Evolutionary conservation across 2,329 filamentous ascomycete genomes (phyloP).

Genomic region (Zymoseptoria ardabiliae): DNA sequence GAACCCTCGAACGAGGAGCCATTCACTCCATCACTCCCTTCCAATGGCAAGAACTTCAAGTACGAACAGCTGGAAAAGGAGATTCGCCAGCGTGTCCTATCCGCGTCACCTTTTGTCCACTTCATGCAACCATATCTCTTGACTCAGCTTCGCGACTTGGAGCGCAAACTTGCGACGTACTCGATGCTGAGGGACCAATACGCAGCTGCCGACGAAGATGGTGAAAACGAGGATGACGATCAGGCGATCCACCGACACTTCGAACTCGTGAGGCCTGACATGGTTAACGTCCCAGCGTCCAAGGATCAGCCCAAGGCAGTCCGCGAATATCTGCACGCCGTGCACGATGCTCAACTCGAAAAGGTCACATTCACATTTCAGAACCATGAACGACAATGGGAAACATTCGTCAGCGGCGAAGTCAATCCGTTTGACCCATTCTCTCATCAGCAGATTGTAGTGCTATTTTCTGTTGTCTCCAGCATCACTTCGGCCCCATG

Average conservation of each 20-base stretch:
- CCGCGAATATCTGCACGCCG: slow-evolving; percentile 86
- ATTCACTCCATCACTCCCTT: not conserved
- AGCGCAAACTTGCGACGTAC: slow-evolving; percentile 73
- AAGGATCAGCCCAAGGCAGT: slow-evolving; percentile 81
- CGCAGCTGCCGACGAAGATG: slow-evolving; percentile 33
- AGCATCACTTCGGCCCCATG: slow-evolving; percentile 91
- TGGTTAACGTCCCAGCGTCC: slow-evolving; percentile 82
- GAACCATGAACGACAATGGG: slow-evolving; percentile 93
- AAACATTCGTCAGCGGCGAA: slow-evolving; percentile 85
- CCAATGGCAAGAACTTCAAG: slow-evolving; percentile 55
- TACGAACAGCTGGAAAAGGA: slow-evolving; percentile 94
- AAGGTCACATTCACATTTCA: slow-evolving; percentile 89
- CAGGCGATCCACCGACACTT: slow-evolving; percentile 49
- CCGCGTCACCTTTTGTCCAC: slow-evolving; percentile 91
- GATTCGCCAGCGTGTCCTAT: slow-evolving; percentile 86
- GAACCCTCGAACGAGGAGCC: not conserved
- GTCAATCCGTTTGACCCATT: slow-evolving; percentile 88
- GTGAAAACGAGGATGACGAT: slow-evolving; percentile 28
- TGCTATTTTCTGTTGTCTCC: slow-evolving; percentile 88
- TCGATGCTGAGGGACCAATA: slow-evolving; percentile 74
- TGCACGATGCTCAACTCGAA: slow-evolving; percentile 94
- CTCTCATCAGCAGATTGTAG: slow-evolving; percentile 91
- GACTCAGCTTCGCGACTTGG: slow-evolving; percentile 85
- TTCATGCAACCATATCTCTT: slow-evolving; percentile 91
- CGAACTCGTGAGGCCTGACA: slow-evolving; percentile 85